phyloP scores from a whole-genome alignment of 78 protist species.

The Isochrysis galbana region DNA sequence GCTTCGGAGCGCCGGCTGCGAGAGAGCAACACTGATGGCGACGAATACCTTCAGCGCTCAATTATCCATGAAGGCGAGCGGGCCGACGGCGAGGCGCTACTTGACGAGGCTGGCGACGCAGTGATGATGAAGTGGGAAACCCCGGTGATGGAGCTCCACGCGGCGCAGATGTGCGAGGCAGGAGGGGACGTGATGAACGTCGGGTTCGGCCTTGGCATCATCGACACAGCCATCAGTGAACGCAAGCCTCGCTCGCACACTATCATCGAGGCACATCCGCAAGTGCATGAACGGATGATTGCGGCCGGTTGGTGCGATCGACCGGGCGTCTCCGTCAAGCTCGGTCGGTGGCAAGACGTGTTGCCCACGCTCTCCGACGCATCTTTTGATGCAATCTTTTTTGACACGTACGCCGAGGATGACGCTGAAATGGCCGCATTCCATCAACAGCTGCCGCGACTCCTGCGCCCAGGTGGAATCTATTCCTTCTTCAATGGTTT shows the following conservation, averaged over 20 bases:
- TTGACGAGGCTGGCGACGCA: constrained; percentile 39
- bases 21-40: neutral
- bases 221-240: constrained; percentile 25
- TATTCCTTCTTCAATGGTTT: constrained; percentile 45
- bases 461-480: constrained; percentile 26
- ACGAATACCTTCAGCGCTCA: neutral
- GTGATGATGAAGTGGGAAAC: constrained; percentile 57
- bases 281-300: neutral
- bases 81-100: constrained; percentile 22
- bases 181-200: constrained; percentile 39
- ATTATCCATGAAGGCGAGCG: too few species aligned
- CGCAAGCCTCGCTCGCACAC: constrained; percentile 26
- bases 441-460: constrained; percentile 20
- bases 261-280: constrained; percentile 52
- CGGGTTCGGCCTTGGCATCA: constrained; percentile 49
- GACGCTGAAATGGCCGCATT: constrained; percentile 12
- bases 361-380: neutral
- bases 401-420: constrained; percentile 38
- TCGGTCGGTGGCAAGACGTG: constrained; percentile 38
- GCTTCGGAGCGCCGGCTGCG: neutral
- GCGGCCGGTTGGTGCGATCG: neutral
- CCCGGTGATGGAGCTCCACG: constrained; percentile 49
- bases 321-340: neutral
- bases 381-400: constrained; percentile 22
- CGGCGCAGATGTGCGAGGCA: constrained; percentile 17